Evolutionary conservation across 768 basidiomycete species (phyloP).

Genomic region (Boletus subcaerulescens): DNA sequence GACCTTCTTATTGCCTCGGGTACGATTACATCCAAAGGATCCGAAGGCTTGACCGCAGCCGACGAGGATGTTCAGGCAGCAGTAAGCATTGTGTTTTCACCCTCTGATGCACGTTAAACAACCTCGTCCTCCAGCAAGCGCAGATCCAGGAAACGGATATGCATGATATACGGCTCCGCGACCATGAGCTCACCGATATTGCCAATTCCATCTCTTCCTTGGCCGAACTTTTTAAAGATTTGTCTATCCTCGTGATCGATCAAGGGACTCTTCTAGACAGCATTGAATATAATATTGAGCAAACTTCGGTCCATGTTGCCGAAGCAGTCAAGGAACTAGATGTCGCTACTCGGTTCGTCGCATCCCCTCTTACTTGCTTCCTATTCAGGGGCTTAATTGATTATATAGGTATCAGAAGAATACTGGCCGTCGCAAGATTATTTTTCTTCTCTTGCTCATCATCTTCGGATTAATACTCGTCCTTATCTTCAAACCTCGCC

Average conservation of each 20-base stretch:
- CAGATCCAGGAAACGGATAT: slow-evolving; percentile 36
- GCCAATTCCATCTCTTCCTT: slow-evolving; percentile 88
- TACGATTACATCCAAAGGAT: slow-evolving; percentile 74
- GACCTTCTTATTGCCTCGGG: slow-evolving; percentile 91
- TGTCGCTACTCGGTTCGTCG: slow-evolving; percentile 71
- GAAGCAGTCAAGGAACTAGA: slow-evolving; percentile 85
- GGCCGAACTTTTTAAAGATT: slow-evolving; percentile 95
- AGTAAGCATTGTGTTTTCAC: slow-evolving; percentile 45
- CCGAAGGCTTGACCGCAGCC: slow-evolving; percentile 78
- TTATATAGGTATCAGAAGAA: slow-evolving; percentile 82
- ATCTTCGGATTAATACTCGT: slow-evolving; percentile 86
- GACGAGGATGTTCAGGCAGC: slow-evolving; percentile 90
- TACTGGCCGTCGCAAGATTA: slow-evolving; percentile 89
- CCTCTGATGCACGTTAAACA: slow-evolving; percentile 11
- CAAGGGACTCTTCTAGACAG: slow-evolving; percentile 97
- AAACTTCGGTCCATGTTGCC: slow-evolving; percentile 75
- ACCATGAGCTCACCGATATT: slow-evolving; percentile 81
- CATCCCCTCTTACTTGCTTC: not conserved
- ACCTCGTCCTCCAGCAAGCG: slow-evolving; percentile 27
- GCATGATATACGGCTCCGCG: slow-evolving; percentile 45
- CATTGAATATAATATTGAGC: slow-evolving; percentile 96
- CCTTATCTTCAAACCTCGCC: slow-evolving; percentile 89
- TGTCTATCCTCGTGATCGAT: slow-evolving; percentile 91
- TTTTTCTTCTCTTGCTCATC: slow-evolving; percentile 85
- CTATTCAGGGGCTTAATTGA: not conserved